Base-by-base conservation (phyloP, 2,329 filamentous ascomycete species). In the Leptoxyphium fumago region DNA sequence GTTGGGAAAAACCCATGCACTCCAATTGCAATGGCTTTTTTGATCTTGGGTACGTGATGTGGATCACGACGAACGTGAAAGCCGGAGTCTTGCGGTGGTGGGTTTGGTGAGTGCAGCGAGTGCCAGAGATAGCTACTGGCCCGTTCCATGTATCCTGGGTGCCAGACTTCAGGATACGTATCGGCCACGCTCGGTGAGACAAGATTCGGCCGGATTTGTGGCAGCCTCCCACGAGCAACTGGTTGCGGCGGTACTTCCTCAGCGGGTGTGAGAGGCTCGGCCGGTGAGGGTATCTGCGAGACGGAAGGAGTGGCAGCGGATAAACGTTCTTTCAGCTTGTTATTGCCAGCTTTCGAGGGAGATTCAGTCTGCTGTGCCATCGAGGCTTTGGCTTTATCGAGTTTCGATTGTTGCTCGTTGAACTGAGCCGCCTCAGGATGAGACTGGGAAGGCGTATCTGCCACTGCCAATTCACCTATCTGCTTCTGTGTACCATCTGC, bases 1-100 rank as follows among this genome's bases (percentile, higher is more conserved):
- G 86, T 86, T 1, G 91, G 91, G 52, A 96, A 95, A 47, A 94
- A 82, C 1, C 91, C 91, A 61, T 98, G 91, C 1, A 98, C 78
- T 34, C 91, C 91, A 52, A 98, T 94, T 1, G 88, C 87, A 5
- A 98, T 72, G 10, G 91, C 91, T 52, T 82, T 91, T 56, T 78
- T 85, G 40, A 96, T 78, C 50, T 75, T 82, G 1, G 78, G 82
- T 28, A 56, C 54, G 0, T 77, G 71, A 7, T 83, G 76, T 39
- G 78, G 78, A 6, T 77, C 66, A 29, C 85, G 73, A 51, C 78
- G 81, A 5, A 95, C 77, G 59, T 95, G 71, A 38, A 72, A 69
- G 28, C 72, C 67, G 10, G 79, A 64, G 2, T 82, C 60, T 43
- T 83, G 57, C 60, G 52, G 62, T 57, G 44, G 46, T 8, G 51